Conservation (phyloP, 2,329 filamentous ascomycete genomes). For the Penicillium fuscoglaucum region DNA sequence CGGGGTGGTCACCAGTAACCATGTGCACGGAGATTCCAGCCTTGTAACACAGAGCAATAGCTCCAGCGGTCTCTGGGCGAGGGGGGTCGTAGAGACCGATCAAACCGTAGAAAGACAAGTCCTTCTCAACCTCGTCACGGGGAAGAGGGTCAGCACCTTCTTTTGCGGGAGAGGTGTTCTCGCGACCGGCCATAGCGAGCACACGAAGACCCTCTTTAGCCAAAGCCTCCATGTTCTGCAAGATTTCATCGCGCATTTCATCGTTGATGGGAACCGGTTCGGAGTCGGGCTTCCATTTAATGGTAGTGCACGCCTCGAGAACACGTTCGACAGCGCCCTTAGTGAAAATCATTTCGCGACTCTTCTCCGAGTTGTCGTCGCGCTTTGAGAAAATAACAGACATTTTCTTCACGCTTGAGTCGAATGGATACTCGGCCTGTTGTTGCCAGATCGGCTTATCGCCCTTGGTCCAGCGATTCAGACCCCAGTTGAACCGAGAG, state of each 20-base stretch:
- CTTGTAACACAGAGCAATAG: conserved; percentile 68
- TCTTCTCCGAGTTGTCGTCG: conserved; percentile 18
- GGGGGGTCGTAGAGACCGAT: conserved; percentile 86
- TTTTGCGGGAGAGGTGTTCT: conserved; percentile 14
- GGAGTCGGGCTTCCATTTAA: conserved; percentile 46
- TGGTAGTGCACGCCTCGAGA: conserved; percentile 60
- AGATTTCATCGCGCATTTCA: conserved; percentile 56
- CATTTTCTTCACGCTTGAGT: conserved; percentile 75
- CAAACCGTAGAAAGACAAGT: conserved; percentile 74
- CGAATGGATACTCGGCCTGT: conserved; percentile 70
- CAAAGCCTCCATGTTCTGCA: conserved; percentile 68
- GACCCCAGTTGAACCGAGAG: conserved; percentile 65
- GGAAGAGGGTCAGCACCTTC: conserved; percentile 25
- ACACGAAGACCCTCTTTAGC: conserved; percentile 68
- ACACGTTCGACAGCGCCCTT: conserved; percentile 66
- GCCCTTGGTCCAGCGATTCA: conserved; percentile 53
- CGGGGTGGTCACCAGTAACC: conserved; percentile 79
- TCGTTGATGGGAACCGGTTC: conserved; percentile 52
- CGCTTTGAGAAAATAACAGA: conserved; percentile 62
- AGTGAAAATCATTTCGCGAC: conserved; percentile 40
- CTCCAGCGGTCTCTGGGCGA: conserved; percentile 72
- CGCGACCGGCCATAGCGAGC: conserved; percentile 60
- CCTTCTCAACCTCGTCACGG: conserved; percentile 65
- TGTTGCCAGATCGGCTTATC: conserved; percentile 56
- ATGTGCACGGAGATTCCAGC: conserved; percentile 80